Evolutionary conservation across 352 stramenopile species (phyloP), one percentile per base, ranked within the genome.

Genomic region (Globisporangium perplexum): DNA sequence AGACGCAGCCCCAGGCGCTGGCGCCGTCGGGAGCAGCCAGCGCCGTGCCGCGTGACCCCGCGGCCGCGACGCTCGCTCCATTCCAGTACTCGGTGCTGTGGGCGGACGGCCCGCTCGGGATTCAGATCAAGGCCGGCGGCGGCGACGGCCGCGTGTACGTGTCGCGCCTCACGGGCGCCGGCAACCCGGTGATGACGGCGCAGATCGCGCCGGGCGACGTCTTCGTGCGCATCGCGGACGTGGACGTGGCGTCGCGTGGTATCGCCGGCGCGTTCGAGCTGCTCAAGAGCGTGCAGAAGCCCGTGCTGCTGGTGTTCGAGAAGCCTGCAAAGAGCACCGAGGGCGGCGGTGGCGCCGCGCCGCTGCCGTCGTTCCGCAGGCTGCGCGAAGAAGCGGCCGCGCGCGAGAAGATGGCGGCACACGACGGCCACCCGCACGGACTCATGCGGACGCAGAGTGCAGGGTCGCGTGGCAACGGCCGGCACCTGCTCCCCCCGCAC

Each of bases 221-320:
- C 45, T 90, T 94, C 51, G 70, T 92, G 28, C 74, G 74, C 11
- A 79, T 94, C 30, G 81, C 72, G 4, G 80, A 83, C 7, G 69
- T 88, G 1, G 80, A 90, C 20, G 80, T 91, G 26, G 76, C 80
- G 23, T 67, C 70, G 6, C 60, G 90, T 14, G 84, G 84, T 12
- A 86, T 94, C 57, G 69, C 67, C 17, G 84, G 78, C 1, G 79
- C 82, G 1, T 90, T 88, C 57, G 82, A 94, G 60, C 54, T 90
- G 49, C 66, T 94, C 24, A 80, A 86, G 58, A 86, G 64, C 0
- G 82, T 92, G 7, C 71, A 85, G 48, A 94, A 94, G 45, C 84
- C 84, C 2, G 84, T 90, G 2, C 66, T 89, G 3, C 66, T 94
- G 2, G 78, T 92, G 0, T 94, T 94, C 59, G 73, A 90, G 62